Percentiles rank a stretch among this genome's conserved stretches.
Evolutionary conservation across 768 basidiomycete species (phyloP).

Genomic region (Hortiboletus campestris): DNA sequence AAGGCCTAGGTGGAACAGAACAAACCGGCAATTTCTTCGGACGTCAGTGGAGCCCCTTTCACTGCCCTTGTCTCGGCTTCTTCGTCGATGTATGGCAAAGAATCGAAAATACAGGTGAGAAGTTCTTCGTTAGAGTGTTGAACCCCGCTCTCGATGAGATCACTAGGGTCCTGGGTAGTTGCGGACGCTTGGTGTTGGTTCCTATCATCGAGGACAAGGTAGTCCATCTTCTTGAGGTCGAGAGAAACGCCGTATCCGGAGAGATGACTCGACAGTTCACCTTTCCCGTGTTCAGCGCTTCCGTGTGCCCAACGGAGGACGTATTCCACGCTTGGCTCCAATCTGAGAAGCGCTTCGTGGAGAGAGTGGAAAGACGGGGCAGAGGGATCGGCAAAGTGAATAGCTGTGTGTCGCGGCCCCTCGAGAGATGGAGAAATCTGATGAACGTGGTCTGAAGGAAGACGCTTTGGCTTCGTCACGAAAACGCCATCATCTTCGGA

Average conservation of each 20-base stretch:
- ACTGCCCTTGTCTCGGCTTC: conserved; percentile 35
- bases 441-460: conserved; percentile 78
- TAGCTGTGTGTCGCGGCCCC: conserved; percentile 58
- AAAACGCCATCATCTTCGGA: conserved; percentile 41
- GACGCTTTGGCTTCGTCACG: conserved; percentile 35
- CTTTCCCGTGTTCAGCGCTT: conserved; percentile 36
- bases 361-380: conserved; percentile 70
- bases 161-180: background rate
- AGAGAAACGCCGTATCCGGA: conserved; percentile 91
- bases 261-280: conserved; percentile 43
- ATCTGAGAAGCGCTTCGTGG: conserved; percentile 59
- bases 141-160: conserved; percentile 3
- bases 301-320: conserved; percentile 53
- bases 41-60: conserved; percentile 43
- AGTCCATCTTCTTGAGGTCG: conserved; percentile 96
- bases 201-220: conserved; percentile 90
- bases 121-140: conserved; percentile 17
- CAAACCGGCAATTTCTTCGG: conserved; percentile 56
- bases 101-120: conserved; percentile 30
- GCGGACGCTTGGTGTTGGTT: conserved; percentile 20
- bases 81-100: conserved; percentile 29
- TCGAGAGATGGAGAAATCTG: conserved; percentile 47
- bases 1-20: conserved; percentile 2
- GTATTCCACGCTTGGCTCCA: conserved; percentile 59
- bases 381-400: conserved; percentile 71